Base-by-base conservation (phyloP, 495 filamentous ascomycete genomes). In the Annulohypoxylon stygium region DNA sequence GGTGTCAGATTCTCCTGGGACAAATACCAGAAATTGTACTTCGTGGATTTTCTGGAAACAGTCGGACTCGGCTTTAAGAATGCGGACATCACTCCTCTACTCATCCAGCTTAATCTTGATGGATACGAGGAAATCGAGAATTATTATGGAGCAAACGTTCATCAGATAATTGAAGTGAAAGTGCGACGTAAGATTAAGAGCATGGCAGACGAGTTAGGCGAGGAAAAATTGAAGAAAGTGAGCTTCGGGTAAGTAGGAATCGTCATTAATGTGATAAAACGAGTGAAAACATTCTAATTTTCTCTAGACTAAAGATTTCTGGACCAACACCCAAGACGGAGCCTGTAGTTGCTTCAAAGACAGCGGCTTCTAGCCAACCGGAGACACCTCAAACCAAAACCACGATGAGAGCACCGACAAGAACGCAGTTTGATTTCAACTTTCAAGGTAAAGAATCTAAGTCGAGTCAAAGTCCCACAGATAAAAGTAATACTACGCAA, bases 1-100 rank as follows among this genome's bases (percentile, higher is more conserved):
- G 18, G 68, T 8, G 54, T 60, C 1, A 58, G 63, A 14, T 71
- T 75, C 64, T 43, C 36, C 10, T 75, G 72, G 72, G 51, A 75
- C 37, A 54, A 25, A 30, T 10, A 51, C 39, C 72, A 75, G 18
- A 75, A 60, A 1, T 11, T 1, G 12, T 23, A 55, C 0, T 75
- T 71, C 18, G 8, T 39, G 2, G 14, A 61, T 0, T 75, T 75
- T 30, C 43, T 75, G 2, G 18, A 34, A 16, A 57, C 20, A 2
- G 45, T 60, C 8, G 72, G 68, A 5, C 30, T 53, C 1, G 26
- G 48, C 14, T 67, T 37, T 10, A 59, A 55, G 6, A 59, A 64
- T 25, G 58, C 37, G 5, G 63, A 75, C 18, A 20, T 67, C 0
- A 53, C 51, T 0, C 67, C 63, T 0, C 25, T 75, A 4, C 68